Base-by-base conservation (phyloP, 2,329 filamentous ascomycete species). In the Simplicillium aogashimaense region DNA sequence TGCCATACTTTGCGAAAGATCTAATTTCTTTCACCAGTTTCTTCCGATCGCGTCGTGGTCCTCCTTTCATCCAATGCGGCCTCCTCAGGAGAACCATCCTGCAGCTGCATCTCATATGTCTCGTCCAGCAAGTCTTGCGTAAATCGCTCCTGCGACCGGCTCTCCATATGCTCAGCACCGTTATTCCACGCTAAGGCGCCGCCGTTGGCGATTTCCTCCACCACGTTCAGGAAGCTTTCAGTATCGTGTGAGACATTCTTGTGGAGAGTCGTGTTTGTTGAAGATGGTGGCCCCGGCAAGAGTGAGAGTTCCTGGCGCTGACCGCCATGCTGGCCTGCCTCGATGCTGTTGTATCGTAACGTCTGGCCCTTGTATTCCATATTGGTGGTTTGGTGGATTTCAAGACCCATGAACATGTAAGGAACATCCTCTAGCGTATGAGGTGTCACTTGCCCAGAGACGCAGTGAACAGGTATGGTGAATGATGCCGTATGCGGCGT, bases 241-340 rank as follows among this genome's bases (percentile, higher is more conserved):
- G 32, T 35, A n/a, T 32, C 35, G 10, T 16, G 25, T 6, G 16
- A n/a, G 5, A 37, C 7, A 4, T 15, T 17, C 1, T n/a, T 6
- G 18, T n/a, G 30, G 30, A 32, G 6, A 12, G 12, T 12, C 6
- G 6, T 32, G 13, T 32, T 18, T 7, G 25, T 16, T 13, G 29
- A 7, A 4, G 16, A 12, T 10, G 33, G 12, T 6, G 30, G 14
- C 4, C 25, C n/a, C 9, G 63, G 60, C 33, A 67, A 59, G 7
- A 78, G 59, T 2, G 59, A 64, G 17, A 78, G 53, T 49, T 74
- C 69, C 15, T 69, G 64, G n/a, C 69, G 62, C 11, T 65, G 66
- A 6, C 72, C 72, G 37, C 67, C 69, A 43, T 70, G 66, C 38
- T 63, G 61, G 0, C 72, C 72, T 5, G 63, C 70, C 44, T 76